Evolutionary conservation across 108 stramenopile genomes (phyloP), one percentile per base, ranked within the genome.

Genomic region (Nitzschia putrida): DNA sequence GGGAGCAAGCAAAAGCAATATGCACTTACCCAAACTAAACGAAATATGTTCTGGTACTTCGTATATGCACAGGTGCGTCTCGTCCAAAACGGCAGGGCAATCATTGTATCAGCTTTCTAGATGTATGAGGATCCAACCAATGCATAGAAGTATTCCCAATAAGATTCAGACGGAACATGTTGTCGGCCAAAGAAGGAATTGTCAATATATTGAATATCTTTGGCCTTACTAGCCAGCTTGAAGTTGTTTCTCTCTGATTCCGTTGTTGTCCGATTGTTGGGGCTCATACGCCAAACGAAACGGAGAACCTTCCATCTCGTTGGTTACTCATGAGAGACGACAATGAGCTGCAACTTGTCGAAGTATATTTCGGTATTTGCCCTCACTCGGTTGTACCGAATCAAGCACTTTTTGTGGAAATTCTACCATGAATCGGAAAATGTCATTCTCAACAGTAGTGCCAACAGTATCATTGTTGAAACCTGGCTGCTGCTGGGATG

Each of bases 121-220:
- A 92, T 86, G 57, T 88, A 87, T 13, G 57, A 55, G 7, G 87
- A 83, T 12, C 91, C 91, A 57, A 92, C 56, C 26, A 53, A 10
- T 18, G 69, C 61, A 61, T 92, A 92, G 43, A 89, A 85, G 14
- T 86, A 83, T 73, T 88, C 85, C 37, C 87, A 67, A 56, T 85
- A 78, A 18, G 88, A 81, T 53, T 92, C 91, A 61, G 75, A 76
- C 8, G 91, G 91, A 0, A 83, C 84, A 21, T 76, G 66, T 16
- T 86, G 64, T 18, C 76, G 44, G 22, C 86, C 82, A 40, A 92
- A 81, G 61, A 92, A 87, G 0, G 84, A 78, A 64, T 92, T 92
- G 66, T 92, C 91, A 21, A 92, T 84, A 25, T 89, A 81, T 51
- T 80, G 85, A 20, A 92, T 88, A 57, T 89, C 88, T 3, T 76